Evolutionary conservation across 2,329 filamentous ascomycete genomes (phyloP), one percentile per base, ranked within the genome.

Genomic region (Hymenoscyphus fructigenus): DNA sequence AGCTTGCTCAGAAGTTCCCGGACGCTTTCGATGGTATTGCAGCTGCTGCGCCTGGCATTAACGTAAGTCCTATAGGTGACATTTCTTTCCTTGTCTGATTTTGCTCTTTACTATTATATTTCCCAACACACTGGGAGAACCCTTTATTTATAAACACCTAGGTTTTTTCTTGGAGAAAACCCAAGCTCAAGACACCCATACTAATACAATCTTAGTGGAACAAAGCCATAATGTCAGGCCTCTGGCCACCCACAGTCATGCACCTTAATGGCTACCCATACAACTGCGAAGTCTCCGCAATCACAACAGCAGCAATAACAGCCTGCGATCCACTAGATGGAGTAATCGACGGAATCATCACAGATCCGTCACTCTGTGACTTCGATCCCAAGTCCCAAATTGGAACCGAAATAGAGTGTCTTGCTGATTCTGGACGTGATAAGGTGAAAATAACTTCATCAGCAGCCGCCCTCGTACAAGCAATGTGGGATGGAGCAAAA

Each of bases 1-100:
- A 76, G 71, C 59, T 73, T 12, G 77, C 78, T 5, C 77, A 80
- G 62, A 66, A 72, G 5, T 80, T 75, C 62, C 77, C 78, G 1
- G 61, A 70, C 0, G 70, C 71, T 2, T 80, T 76, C 56, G 74
- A 81, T 69, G 78, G 79, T 14, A 79, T 81, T 59, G 57, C 78
- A 2, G 78, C 79, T 3, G 66, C 63, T 5, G 75, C 78, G 0
- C 78, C 79, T 5, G 78, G 78, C 0, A 73, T 78, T 32, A 77
- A 79, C 59, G 61, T 53, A 41, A 34, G 60, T 17, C 26, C 62
- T 41, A 4, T 20, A 1, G 1, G 3, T n/a, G 14, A 2, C 12
- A n/a, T 12, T 41, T 41, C 5, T 3, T 41, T n/a, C 2, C 17
- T n/a, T 1, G 9, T 15, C 10, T 15, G 38, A 15, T 41, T 14